phyloP scores from a whole-genome alignment of 116 monocot genomes.

The Zostera marina region DNA sequence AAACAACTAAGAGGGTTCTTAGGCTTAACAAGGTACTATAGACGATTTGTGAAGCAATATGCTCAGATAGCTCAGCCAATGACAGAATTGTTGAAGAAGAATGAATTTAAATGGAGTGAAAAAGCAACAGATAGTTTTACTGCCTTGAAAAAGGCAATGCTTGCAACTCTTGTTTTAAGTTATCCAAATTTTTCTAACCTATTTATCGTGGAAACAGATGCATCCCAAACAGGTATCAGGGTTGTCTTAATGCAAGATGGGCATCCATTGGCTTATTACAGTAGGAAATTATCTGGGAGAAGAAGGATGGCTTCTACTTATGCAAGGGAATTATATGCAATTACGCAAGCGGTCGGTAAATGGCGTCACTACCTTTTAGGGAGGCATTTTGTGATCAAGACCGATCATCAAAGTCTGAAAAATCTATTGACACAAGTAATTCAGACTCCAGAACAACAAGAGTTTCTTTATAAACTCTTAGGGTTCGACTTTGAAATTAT shows the following conservation, averaged over 20 bases:
- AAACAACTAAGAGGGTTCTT: neutral
- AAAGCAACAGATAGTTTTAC: neutral
- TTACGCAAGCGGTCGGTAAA: neutral
- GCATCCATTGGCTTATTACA: constrained; percentile 3
- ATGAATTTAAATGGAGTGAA: neutral
- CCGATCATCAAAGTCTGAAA: neutral
- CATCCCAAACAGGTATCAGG: neutral
- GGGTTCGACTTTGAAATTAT: too few species aligned
- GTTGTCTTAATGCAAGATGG: constrained; percentile 1
- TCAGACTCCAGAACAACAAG: neutral
- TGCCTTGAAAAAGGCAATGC: neutral
- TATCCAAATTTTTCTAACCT: neutral
- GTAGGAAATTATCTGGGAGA: neutral
- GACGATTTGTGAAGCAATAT: neutral
- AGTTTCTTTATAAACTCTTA: neutral
- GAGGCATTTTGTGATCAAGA: neutral
- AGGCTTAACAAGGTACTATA: neutral
- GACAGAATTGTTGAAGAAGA: neutral
- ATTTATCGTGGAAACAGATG: too few species aligned
- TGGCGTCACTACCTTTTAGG: neutral
- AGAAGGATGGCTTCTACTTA: neutral
- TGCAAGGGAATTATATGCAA: neutral
- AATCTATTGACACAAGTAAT: neutral
- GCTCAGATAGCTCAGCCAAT: neutral
- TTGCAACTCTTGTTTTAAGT: too few species aligned